Base-by-base conservation (phyloP, 805 yeast species). In the Candida sonorensis region DNA sequence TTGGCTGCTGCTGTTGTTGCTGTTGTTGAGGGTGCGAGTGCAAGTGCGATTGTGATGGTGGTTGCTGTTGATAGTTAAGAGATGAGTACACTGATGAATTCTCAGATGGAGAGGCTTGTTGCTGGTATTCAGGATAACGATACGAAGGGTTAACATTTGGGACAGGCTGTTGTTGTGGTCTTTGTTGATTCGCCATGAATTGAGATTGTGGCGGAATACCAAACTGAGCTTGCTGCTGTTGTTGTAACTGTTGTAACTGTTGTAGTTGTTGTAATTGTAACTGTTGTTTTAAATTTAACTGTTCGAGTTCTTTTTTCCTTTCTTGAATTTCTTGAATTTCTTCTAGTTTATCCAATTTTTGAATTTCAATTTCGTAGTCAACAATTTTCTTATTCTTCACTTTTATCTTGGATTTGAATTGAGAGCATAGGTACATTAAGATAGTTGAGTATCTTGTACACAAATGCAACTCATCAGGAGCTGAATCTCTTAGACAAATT, bases 391-490 rank as follows among this genome's bases (percentile, higher is more conserved):
- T 36, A 23, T 35, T 40, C 12, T 42, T 45, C 14, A 43, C 49
- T 19, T 40, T 47, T 32, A 45, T 37, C 37, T 52, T 60, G 9
- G 71, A 62, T 46, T 73, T 78, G 76, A 82, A 75, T 51, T 83
- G 86, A 3, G 83, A 73, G 41, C 86, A 81, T 26, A 85, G 61
- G 45, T 77, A 83, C 76, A 81, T 69, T 45, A 85, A 58, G 31
- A 82, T 81, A 10, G 83, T 80, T 10, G 87, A 77, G 49, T 85
- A 85, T 30, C 94, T 61, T 0, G 84, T 75, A 52, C 94, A 81
- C 20, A 87, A 62, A 59, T 87, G 96, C 24, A 87, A 62, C 42
- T 85, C 94, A 57, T 87, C 96, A 0, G 95, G 95, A 1, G 94
- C 73, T 17, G 95, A 81, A 45, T 83, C 94, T 35, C 86, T 59